Percentiles rank a stretch among this genome's conserved stretches.
phyloP scores from a whole-genome alignment of 2,329 filamentous ascomycete species.

The Teratosphaeria zuluensis region DNA sequence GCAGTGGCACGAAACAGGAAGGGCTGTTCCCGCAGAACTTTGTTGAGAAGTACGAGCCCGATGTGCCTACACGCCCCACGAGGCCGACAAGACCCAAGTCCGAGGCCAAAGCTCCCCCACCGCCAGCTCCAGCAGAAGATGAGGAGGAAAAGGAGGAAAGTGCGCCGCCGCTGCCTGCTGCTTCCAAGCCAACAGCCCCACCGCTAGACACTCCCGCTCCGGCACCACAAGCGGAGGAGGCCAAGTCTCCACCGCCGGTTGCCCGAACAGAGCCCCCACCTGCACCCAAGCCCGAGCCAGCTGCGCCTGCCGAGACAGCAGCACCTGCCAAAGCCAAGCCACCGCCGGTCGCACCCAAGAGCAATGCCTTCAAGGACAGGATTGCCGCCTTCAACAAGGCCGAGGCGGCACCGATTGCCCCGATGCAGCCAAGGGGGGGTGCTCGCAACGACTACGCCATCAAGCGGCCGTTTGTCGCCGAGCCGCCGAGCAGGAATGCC shows the following conservation, averaged over 20 bases:
- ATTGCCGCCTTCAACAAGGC: slow-evolving; percentile 96
- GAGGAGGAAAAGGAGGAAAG: slow-evolving; percentile 11
- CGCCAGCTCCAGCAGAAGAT: slow-evolving; percentile 14
- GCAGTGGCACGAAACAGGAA: slow-evolving; percentile 61
- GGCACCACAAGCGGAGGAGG: slow-evolving; percentile 7
- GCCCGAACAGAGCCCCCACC: slow-evolving; percentile 17
- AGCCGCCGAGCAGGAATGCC: slow-evolving; percentile 84
- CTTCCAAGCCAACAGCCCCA: slow-evolving; percentile 28
- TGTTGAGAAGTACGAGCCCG: slow-evolving; percentile 90
- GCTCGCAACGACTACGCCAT: slow-evolving; percentile 58
- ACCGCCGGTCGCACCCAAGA: slow-evolving; percentile 56
- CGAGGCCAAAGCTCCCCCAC: slow-evolving; percentile 15
- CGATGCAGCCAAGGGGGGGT: slow-evolving; percentile 67
- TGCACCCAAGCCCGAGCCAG: slow-evolving; percentile 28
- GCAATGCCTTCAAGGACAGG: slow-evolving; percentile 84
- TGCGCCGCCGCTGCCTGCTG: slow-evolving; percentile 18
- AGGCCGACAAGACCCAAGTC: slow-evolving; percentile 56
- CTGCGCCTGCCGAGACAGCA: slow-evolving; percentile 31
- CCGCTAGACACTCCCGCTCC: slow-evolving; percentile 23
- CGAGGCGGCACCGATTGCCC: slow-evolving; percentile 73
- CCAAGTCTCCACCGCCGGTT: slow-evolving; percentile 17
- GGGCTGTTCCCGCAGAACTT: slow-evolving; percentile 96
- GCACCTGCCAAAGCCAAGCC: slow-evolving; percentile 44
- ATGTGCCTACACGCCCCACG: slow-evolving; percentile 74
- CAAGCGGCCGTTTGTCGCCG: slow-evolving; percentile 94